Base-by-base conservation (phyloP, 2,329 filamentous ascomycete genomes). In the Fusarium fujikuroi region DNA sequence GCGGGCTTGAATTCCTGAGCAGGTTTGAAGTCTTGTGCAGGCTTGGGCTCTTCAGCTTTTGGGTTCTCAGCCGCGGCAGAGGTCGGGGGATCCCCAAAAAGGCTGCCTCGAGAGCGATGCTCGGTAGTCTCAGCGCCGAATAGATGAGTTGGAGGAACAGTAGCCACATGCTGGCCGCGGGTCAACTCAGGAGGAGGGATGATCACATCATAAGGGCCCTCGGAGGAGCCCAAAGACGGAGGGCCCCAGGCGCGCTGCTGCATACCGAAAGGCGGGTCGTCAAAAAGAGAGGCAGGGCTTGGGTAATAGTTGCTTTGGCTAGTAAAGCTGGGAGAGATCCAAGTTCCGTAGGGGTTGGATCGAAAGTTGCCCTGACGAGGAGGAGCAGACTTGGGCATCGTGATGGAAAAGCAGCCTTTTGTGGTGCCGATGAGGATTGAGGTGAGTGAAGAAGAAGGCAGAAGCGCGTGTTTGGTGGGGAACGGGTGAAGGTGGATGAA, bases 351-450 rank as follows among this genome's bases (percentile, higher is more conserved):
- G 4, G 47, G 58, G 5, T 32, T 40, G 9, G 58, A 16, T 25
- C 58, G 37, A 16, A 52, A 52, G 49, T 19, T 52, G 18, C 49
- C n/a, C n/a, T 36, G 42, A 11, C 30, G 56, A 9, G 58, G n/a
- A 8, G 28, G 58, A 21, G 23, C 47, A 11, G 47, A 53, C 28
- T 56, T 60, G 3, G 58, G 58, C 58, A 60, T 60, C 34, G 32
- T 37, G 23, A 37, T 1, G 14, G 7, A 19, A 34, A 12, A 4
- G 9, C 15, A 21, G 21, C 23, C 12, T 15, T 8, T 7, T 32
- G 28, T 32, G 2, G 28, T 34, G 25, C 19, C n/a, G 10, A 19
- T 12, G 21, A 34, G 32, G 14, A 7, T 12, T n/a, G 21, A n/a
- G 30, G 21, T 49, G 30, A 25, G 18, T n/a, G 4, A 15, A n/a